Base-by-base conservation (phyloP, 1,284 basidiomycete species). In the Pseudozyma flocculosa region DNA sequence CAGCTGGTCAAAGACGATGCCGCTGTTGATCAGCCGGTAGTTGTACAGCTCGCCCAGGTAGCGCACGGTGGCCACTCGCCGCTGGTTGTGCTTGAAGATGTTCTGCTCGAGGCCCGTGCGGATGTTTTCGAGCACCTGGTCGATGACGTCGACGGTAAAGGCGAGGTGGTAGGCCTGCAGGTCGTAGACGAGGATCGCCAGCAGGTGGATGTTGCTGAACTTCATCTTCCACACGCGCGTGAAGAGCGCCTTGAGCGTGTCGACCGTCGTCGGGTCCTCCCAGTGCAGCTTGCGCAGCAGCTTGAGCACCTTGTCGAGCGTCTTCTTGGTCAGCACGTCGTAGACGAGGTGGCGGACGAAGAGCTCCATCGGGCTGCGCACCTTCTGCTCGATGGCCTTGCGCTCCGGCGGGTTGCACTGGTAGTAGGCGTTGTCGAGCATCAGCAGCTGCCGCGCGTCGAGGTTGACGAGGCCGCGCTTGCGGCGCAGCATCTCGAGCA, bases 391-490 rank as follows among this genome's bases (percentile, higher is more conserved):
- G 36, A 87, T 84, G 0, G 90, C 89, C 0, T 87, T 85, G 49
- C 95, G 86, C 71, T 97, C 92, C 0, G 95, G 95, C 2, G 95
- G 95, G 73, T 98, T 96, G 79, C 93, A 96, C 87, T 97, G 92
- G 77, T 97, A 98, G 79, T 97, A 99, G 0, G 95, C 95, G 76
- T 98, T 98, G 79, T 98, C 95, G 29, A 99, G 84, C 66, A 97
- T 81, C 24, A 97, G 83, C 4, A 87, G 82, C 71, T 95, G 91
- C 13, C 92, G 83, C 72, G 90, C 87, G 78, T 98, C 93, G 38
- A 98, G 85, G 73, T 97, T 91, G 63, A 90, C 87, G 79, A 90
- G 85, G 49, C 83, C 88, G 81, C 96, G 92, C 80, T 98, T 98
- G 44, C 94, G 85, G 52, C 89, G 85, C 87, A 97, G 89, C 41